phyloP scores from a whole-genome alignment of 2,329 filamentous ascomycete genomes.

The Orbilia blumenaviensis region DNA sequence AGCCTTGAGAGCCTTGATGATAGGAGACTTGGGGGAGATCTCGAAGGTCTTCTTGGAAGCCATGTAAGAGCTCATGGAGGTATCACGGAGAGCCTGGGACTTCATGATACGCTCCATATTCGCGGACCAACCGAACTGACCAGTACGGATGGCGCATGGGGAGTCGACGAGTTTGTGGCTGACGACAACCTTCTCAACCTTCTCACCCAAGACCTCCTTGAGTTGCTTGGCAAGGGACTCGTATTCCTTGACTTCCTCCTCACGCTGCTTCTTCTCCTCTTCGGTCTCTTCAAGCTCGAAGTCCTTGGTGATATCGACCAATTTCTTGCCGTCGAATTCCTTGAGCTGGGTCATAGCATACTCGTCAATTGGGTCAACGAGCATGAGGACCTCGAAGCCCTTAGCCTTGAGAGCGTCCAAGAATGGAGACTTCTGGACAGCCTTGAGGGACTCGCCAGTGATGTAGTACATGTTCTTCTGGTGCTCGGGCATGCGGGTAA shows the following conservation, averaged over 20 bases:
- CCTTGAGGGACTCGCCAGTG: slow-evolving; percentile 99
- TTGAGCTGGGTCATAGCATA: slow-evolving; percentile 99
- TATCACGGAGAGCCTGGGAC: slow-evolving; percentile 99
- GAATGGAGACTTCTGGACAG: slow-evolving; percentile 97
- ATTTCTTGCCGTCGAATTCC: slow-evolving; percentile 99
- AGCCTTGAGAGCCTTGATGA: slow-evolving; percentile 99
- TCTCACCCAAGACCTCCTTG: slow-evolving; percentile 99
- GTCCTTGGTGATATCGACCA: slow-evolving; percentile 99
- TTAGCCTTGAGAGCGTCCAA: slow-evolving; percentile 98
- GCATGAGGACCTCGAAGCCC: slow-evolving; percentile 99
- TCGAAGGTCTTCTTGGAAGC: slow-evolving; percentile 99
- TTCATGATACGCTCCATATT: slow-evolving; percentile 99
- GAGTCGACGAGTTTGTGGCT: slow-evolving; percentile 94
- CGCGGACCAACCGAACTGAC: slow-evolving; percentile 99
- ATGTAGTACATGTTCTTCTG: slow-evolving; percentile 99
- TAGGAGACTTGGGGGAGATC: slow-evolving; percentile 98
- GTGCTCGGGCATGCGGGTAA: slow-evolving; percentile 99
- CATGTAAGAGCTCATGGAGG: slow-evolving; percentile 99
- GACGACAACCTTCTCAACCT: slow-evolving; percentile 99
- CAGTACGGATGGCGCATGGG: slow-evolving; percentile 98
- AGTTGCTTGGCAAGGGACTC: slow-evolving; percentile 93
- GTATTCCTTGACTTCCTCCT: slow-evolving; percentile 98
- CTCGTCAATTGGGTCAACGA: slow-evolving; percentile 98
- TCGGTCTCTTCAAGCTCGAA: slow-evolving; percentile 99
- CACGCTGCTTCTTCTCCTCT: slow-evolving; percentile 96